Evolutionary conservation across 2,329 filamentous ascomycete genomes (phyloP).

Genomic region (Fusarium incarnatum): DNA sequence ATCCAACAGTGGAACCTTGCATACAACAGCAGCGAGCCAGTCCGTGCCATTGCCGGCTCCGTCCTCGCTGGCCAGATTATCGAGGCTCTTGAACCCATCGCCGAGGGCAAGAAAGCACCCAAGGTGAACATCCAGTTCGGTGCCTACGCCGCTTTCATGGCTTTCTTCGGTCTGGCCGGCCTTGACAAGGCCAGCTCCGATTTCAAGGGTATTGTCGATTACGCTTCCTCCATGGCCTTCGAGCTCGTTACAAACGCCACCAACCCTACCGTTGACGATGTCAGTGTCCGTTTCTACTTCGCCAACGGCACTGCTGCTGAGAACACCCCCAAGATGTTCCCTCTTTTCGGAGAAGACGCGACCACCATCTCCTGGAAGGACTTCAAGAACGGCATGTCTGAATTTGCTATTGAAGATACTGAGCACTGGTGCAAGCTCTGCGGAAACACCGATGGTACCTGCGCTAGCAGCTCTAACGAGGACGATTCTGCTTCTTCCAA

Average conservation of each 20-base stretch:
- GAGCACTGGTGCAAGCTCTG: conserved; percentile 80
- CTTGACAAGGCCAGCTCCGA: conserved; percentile 64
- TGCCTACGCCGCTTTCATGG: conserved; percentile 70
- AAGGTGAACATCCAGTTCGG: conserved; percentile 68
- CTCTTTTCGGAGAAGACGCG: conserved; percentile 69
- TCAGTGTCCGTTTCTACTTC: conserved; percentile 71
- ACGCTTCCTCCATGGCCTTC: conserved; percentile 84
- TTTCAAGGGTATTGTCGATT: conserved; percentile 85
- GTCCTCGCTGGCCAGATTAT: conserved; percentile 68
- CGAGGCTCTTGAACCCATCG: conserved; percentile 63
- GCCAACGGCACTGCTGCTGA: conserved; percentile 66
- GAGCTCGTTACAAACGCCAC: conserved; percentile 73
- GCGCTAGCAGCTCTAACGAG: conserved; percentile 58
- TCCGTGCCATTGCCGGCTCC: conserved; percentile 68
- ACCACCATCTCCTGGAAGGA: conserved; percentile 73
- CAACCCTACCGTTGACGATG: conserved; percentile 58
- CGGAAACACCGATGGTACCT: conserved; percentile 76
- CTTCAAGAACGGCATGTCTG: conserved; percentile 72
- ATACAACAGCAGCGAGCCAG: conserved; percentile 79
- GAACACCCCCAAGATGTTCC: conserved; percentile 64
- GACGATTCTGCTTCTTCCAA: conserved; percentile 33
- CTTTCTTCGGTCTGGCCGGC: conserved; percentile 70
- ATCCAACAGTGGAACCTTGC: conserved; percentile 84
- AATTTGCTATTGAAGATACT: conserved; percentile 74
- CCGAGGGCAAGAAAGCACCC: conserved; percentile 54